Base-by-base conservation (phyloP, 257 asterid genomes). In the Phtheirospermum japonicum region DNA sequence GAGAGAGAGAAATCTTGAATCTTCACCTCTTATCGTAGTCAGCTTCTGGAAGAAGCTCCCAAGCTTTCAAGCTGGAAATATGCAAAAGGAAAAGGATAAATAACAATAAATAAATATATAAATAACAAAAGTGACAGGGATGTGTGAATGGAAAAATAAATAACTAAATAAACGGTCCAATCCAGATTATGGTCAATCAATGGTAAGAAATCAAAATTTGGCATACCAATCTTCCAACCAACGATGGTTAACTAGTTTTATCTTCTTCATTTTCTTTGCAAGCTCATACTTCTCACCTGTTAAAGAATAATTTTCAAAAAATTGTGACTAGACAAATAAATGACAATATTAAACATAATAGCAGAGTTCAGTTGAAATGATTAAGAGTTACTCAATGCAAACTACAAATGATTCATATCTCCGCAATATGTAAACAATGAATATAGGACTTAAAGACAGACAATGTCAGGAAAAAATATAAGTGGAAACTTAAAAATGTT, bases 181-280 rank as follows among this genome's bases (percentile, higher is more conserved):
- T 16, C 16, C 14, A 39, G 26, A 14, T 61, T 46, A n/a, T 33
- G 61, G 62, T 63, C 19, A 43, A 67, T 56, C 61, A 33, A 54
- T 68, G 57, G 53, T n/a, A 8, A 59, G 19, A 59, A 12, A 80
- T 51, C 43, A 65, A 58, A 64, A 32, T 46, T n/a, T 18, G 66
- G 57, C 80, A 31, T 77, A 93, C 99, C 97, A 81, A 61, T 93
- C 96, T 70, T 85, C 88, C 85, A 93, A 69, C 99, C 99, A 93
- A 9, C n/a, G 67, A 73, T 93, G 96, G 73, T 93, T 93, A 46
- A 93, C 84, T 57, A 93, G 86, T 73, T 89, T 85, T 74, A 93
- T 89, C 65, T 36, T 83, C 71, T 67, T 74, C 68, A 83, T 7
- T 65, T 71, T 89, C 87, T 77, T 89, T 68, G 95, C 99, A 67